Evolutionary conservation across 192 early-diverging fungal species (phyloP).

Genomic region (Thamnidium elegans): DNA sequence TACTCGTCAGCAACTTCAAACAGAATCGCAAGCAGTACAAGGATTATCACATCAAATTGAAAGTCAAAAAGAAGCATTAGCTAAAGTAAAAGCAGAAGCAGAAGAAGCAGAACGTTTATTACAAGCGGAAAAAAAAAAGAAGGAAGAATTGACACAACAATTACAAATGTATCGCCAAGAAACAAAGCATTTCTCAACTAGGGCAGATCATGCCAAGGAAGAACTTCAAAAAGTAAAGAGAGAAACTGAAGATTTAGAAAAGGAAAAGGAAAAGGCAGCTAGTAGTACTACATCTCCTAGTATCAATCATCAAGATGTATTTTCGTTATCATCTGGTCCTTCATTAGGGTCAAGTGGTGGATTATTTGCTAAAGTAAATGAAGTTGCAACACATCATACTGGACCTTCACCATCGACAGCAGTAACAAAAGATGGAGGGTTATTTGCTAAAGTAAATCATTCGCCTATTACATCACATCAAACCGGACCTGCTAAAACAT

Average conservation of each 20-base stretch:
- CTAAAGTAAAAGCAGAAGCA: constrained; percentile 49
- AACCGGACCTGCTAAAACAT: neutral
- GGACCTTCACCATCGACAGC: neutral
- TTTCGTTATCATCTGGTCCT: constrained; percentile 11
- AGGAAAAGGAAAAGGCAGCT: neutral
- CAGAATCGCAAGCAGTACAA: constrained; percentile 49
- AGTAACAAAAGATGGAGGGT: too few species aligned
- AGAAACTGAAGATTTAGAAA: constrained; percentile 10
- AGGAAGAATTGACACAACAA: constrained; percentile 28
- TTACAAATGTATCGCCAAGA: constrained; percentile 20
- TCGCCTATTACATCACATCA: neutral
- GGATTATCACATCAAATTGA: constrained; percentile 51
- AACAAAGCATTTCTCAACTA: constrained; percentile 6
- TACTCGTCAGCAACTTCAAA: constrained; percentile 54
- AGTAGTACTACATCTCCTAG: too few species aligned
- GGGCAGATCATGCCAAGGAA: constrained; percentile 11
- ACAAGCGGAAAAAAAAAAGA: constrained; percentile 42
- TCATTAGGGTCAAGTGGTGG: neutral
- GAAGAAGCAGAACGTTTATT: constrained; percentile 51
- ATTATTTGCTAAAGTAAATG: constrained; percentile 15
- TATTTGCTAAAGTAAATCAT: neutral
- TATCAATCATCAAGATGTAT: neutral
- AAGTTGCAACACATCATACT: neutral
- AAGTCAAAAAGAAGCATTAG: constrained; percentile 41
- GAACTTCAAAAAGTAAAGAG: constrained; percentile 9